Evolutionary conservation across 1,139 yeast species (phyloP).

Genomic region (Saccharomycopsis hybrid): DNA sequence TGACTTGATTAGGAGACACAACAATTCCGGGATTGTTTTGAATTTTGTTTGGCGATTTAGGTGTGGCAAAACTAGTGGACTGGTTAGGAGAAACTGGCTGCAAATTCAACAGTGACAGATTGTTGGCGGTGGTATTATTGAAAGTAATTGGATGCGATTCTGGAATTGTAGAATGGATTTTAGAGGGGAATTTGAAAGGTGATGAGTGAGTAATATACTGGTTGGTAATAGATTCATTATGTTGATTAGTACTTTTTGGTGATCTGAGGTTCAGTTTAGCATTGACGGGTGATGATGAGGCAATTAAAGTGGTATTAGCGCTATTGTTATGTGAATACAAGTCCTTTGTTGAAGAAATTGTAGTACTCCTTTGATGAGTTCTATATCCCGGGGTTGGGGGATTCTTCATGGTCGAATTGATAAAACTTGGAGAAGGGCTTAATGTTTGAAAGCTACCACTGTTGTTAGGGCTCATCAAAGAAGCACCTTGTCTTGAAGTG

Average conservation of each 20-base stretch:
- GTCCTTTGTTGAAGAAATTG: constrained; percentile 19
- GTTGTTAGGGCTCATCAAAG: too few relatives aligned
- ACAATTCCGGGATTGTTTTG: too few relatives aligned
- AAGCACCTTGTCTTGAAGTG: too few relatives aligned
- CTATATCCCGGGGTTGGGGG: background rate
- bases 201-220: constrained; percentile 17
- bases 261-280: too few relatives aligned
- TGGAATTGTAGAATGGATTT: constrained; percentile 10
- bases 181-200: constrained; percentile 19
- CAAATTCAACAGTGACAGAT: too few relatives aligned
- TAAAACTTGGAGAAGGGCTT: too few relatives aligned
- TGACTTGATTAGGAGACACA: background rate
- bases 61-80: background rate
- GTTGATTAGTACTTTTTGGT: too few relatives aligned
- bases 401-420: too few relatives aligned
- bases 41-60: background rate
- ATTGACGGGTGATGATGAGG: too few relatives aligned
- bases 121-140: background rate
- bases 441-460: too few relatives aligned
- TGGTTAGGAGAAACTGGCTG: background rate
- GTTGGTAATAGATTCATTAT: too few relatives aligned
- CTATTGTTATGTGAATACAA: constrained; percentile 10
- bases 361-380: constrained; percentile 15
- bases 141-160: constrained; percentile 4
- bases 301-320: background rate